Evolutionary conservation across 495 filamentous ascomycete species (phyloP).

Genomic region (Penicillium canescens): DNA sequence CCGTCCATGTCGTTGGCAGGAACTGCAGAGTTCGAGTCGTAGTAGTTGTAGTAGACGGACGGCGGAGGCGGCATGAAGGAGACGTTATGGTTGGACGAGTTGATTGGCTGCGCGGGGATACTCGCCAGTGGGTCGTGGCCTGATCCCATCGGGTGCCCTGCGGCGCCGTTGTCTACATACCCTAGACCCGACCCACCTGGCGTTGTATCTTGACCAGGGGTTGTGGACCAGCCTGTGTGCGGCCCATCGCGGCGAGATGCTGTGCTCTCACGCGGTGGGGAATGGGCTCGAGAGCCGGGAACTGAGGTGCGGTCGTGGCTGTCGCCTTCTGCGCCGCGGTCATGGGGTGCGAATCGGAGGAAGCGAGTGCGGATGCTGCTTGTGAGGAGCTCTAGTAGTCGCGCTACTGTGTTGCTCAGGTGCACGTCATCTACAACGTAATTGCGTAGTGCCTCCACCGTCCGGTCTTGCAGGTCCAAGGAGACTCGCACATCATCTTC

Average conservation of each 20-base stretch:
- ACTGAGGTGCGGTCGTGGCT: conserved; percentile 39
- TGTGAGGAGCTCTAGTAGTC: conserved; percentile 80
- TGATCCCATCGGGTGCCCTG: conserved; percentile 29
- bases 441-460: conserved; percentile 75
- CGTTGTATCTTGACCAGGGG: conserved; percentile 22
- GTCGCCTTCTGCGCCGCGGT: conserved; percentile 43
- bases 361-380: conserved; percentile 73
- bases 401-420: conserved; percentile 91
- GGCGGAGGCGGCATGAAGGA: conserved; percentile 53
- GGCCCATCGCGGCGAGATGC: conserved; percentile 33
- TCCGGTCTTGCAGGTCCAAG: conserved; percentile 76
- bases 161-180: conserved; percentile 31
- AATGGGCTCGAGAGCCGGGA: conserved; percentile 34
- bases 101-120: conserved; percentile 50
- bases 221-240: conserved; percentile 33
- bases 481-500: conserved; percentile 84
- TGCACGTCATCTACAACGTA: conserved; percentile 96
- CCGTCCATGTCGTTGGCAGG: conserved; percentile 33
- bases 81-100: conserved; percentile 47
- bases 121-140: conserved; percentile 45
- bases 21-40: conserved; percentile 38
- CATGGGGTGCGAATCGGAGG: conserved; percentile 54
- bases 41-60: conserved; percentile 50
- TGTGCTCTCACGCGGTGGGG: conserved; percentile 36
- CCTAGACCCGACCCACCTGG: conserved; percentile 26